These are phyloP conservation scores for Coccomyxa sp. DNA, from an alignment of 139 green algal genomes.

Conservation along the genomic window DNA sequence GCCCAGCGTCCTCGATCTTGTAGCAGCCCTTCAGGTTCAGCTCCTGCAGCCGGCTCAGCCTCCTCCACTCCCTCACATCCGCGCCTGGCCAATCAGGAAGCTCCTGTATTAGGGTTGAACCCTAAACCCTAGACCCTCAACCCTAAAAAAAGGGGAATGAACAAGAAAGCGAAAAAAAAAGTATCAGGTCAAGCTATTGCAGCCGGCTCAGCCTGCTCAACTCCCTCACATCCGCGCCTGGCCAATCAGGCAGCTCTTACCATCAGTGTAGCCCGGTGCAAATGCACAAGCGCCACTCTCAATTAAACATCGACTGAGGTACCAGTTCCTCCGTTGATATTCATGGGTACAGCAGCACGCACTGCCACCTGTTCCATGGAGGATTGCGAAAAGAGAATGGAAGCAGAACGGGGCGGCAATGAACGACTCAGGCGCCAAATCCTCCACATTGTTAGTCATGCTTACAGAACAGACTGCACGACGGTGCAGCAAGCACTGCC, in stretches of 20 bases:
- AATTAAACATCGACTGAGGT: too few relatives aligned
- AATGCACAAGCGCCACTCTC: too few relatives aligned
- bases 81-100: constrained; percentile 2
- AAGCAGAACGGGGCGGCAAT: too few relatives aligned
- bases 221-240: constrained; percentile 13
- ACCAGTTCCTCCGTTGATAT: too few relatives aligned
- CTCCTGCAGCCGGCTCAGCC: constrained; percentile 18
- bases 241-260: background rate
- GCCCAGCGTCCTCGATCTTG: constrained; percentile 21
- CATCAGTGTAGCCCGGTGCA: too few relatives aligned
- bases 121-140: background rate
- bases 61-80: constrained; percentile 8
- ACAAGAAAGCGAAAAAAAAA: background rate
- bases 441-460: too few relatives aligned
- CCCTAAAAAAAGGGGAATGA: background rate
- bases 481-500: too few relatives aligned
- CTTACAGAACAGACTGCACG: too few relatives aligned
- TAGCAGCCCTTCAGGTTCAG: constrained; percentile 54
- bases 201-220: constrained; percentile 15
- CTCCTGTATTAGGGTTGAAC: background rate
- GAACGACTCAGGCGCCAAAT: too few relatives aligned
- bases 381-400: too few relatives aligned
- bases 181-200: constrained; percentile 40
- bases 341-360: too few relatives aligned
- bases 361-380: too few relatives aligned